These are phyloP conservation scores for Candida neerlandica DNA, from an alignment of 1,139 yeast species.

Conservation along the genomic window DNA sequence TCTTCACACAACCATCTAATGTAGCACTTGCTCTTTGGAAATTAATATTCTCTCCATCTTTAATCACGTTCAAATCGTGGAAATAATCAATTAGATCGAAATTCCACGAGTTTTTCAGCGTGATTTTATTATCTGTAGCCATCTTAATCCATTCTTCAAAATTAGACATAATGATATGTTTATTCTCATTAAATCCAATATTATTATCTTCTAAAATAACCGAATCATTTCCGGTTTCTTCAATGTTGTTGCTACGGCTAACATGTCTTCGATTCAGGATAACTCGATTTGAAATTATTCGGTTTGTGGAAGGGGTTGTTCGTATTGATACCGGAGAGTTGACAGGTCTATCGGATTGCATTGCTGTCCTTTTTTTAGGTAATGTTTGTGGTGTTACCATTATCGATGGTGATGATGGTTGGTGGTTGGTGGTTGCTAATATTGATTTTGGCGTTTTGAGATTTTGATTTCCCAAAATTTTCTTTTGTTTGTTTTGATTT, in stretches of 20 bases:
- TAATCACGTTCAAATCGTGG: constrained; percentile 48
- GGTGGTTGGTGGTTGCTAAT: neutral
- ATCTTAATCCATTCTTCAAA: constrained; percentile 90
- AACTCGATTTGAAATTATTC: constrained; percentile 11
- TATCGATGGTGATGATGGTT: neutral
- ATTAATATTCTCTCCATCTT: constrained; percentile 47
- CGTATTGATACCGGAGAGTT: neutral
- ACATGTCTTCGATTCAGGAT: constrained; percentile 11
- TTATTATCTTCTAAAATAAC: constrained; percentile 26
- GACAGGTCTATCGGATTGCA: constrained; percentile 5
- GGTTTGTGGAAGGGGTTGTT: constrained; percentile 6
- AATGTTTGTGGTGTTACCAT: constrained; percentile 11
- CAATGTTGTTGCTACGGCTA: constrained; percentile 15
- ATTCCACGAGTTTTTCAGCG: constrained; percentile 65
- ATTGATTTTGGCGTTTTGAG: neutral
- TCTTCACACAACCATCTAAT: constrained; percentile 44
- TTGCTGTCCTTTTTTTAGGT: constrained; percentile 13
- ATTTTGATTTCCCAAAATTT: neutral
- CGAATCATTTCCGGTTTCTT: constrained; percentile 18
- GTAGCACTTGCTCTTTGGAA: constrained; percentile 46
- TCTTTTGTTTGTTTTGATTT: neutral
- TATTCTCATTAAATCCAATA: constrained; percentile 48
- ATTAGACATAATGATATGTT: constrained; percentile 53
- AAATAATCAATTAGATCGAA: constrained; percentile 88
- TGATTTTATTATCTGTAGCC: constrained; percentile 85